A percentile compares a stretch with the other conserved stretches of the same genome.
Evolutionary conservation across 495 filamentous ascomycete species (phyloP).

Genomic region (Thozetella sp.): DNA sequence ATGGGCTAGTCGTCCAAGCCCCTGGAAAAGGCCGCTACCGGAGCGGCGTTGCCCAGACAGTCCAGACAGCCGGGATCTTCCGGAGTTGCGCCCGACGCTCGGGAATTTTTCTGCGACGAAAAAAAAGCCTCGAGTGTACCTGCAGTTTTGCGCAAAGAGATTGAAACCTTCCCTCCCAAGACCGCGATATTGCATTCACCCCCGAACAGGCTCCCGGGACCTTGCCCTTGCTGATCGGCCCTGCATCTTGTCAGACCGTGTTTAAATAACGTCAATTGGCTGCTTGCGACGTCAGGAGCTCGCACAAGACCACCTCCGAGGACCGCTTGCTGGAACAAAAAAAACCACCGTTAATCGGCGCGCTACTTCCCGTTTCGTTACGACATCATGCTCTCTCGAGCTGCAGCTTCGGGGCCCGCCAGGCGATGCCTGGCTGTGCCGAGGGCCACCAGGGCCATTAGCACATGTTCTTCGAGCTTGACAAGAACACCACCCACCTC

Average conservation of each 20-base stretch:
- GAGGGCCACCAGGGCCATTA: constrained; percentile 38
- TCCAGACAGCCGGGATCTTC: too few species aligned
- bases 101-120: too few species aligned
- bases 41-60: neutral
- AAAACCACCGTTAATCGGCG: constrained; percentile 1
- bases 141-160: neutral
- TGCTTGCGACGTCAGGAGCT: neutral
- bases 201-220: neutral
- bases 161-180: neutral
- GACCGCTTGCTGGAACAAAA: too few species aligned
- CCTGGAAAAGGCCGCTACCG: neutral
- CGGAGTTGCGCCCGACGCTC: too few species aligned
- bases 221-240: neutral
- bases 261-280: neutral
- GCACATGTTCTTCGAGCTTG: constrained; percentile 32
- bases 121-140: too few species aligned
- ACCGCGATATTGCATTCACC: neutral
- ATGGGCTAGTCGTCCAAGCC: neutral
- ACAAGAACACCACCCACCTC: constrained; percentile 6
- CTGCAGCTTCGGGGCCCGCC: constrained; percentile 1
- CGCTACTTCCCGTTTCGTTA: constrained; percentile 1
- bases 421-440: constrained; percentile 27
- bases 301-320: neutral
- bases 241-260: neutral
- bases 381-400: constrained; percentile 3